These are phyloP conservation scores for Fusarium veterinarium DNA, from an alignment of 2,329 filamentous ascomycete species.

Conservation along the genomic window DNA sequence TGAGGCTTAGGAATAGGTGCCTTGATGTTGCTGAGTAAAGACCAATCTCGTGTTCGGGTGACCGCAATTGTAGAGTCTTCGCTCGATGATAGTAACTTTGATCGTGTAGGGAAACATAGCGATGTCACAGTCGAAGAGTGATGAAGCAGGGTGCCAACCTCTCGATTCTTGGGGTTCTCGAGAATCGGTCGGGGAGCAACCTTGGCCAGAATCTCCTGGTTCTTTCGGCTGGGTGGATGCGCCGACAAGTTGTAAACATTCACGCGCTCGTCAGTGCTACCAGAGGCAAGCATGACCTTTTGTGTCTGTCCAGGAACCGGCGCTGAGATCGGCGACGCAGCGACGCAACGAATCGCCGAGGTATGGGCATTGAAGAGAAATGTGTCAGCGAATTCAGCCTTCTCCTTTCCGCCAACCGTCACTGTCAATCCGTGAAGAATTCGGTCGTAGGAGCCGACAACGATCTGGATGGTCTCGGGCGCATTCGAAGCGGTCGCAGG, in stretches of 20 bases:
- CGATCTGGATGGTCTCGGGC: conserved; percentile 80
- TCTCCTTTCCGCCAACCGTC: conserved; percentile 61
- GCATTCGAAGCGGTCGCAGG: conserved; percentile 32
- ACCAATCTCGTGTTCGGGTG: conserved; percentile 89
- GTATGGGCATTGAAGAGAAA: conserved; percentile 96
- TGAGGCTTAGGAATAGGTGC: conserved; percentile 83
- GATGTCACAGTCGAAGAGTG: conserved; percentile 85
- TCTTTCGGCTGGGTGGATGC: conserved; percentile 68
- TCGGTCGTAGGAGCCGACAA: conserved; percentile 94
- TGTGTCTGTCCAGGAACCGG: conserved; percentile 71
- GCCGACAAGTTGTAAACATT: conserved; percentile 92
- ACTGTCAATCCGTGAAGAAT: conserved; percentile 91
- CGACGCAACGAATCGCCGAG: conserved; percentile 89
- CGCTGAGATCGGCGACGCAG: conserved; percentile 80
- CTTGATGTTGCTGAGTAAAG: conserved; percentile 86
- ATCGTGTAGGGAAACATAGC: conserved; percentile 83
- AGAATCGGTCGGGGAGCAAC: conserved; percentile 79
- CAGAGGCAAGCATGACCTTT: conserved; percentile 90
- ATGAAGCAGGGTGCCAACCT: conserved; percentile 87
- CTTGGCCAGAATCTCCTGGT: conserved; percentile 71
- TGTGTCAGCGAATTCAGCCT: conserved; percentile 83
- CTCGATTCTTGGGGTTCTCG: conserved; percentile 87
- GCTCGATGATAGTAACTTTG: conserved; percentile 86
- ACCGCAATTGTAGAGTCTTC: conserved; percentile 95
- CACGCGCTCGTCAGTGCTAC: conserved; percentile 92